These are phyloP conservation scores for Penicillium sp. DNA, from an alignment of 2,329 filamentous ascomycete species.

Conservation along the genomic window DNA sequence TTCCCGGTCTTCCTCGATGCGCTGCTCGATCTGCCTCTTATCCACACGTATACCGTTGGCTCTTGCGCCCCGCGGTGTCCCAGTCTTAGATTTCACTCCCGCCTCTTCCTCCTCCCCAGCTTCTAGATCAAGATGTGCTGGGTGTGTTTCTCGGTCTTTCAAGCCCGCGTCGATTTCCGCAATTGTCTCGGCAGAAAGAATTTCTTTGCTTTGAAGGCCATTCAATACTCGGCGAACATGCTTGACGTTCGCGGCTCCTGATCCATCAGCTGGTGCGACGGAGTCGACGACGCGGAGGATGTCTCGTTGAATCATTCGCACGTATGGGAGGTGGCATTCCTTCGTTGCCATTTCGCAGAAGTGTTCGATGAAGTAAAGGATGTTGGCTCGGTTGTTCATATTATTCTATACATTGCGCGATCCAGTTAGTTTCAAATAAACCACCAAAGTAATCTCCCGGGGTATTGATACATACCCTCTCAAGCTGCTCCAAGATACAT, in stretches of 20 bases:
- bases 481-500: constrained; percentile 94
- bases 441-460: neutral
- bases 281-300: constrained; percentile 90
- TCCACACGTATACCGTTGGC: constrained; percentile 64
- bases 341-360: constrained; percentile 84
- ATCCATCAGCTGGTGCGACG: constrained; percentile 84
- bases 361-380: constrained; percentile 98
- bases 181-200: constrained; percentile 76
- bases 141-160: constrained; percentile 73
- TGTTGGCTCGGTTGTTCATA: constrained; percentile 97
- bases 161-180: constrained; percentile 81
- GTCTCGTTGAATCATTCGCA: constrained; percentile 93
- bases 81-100: constrained; percentile 30
- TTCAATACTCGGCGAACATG: constrained; percentile 82
- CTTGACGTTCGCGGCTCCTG: constrained; percentile 90
- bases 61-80: constrained; percentile 34
- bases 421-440: neutral
- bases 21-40: constrained; percentile 88
- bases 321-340: constrained; percentile 78
- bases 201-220: constrained; percentile 70
- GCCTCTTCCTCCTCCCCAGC: constrained; percentile 37
- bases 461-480: constrained; percentile 62
- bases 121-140: constrained; percentile 59
- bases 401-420: constrained; percentile 65
- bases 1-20: constrained; percentile 96